phyloP scores from a whole-genome alignment of 805 yeast genomes.

The Saccharomycopsis sp. region DNA sequence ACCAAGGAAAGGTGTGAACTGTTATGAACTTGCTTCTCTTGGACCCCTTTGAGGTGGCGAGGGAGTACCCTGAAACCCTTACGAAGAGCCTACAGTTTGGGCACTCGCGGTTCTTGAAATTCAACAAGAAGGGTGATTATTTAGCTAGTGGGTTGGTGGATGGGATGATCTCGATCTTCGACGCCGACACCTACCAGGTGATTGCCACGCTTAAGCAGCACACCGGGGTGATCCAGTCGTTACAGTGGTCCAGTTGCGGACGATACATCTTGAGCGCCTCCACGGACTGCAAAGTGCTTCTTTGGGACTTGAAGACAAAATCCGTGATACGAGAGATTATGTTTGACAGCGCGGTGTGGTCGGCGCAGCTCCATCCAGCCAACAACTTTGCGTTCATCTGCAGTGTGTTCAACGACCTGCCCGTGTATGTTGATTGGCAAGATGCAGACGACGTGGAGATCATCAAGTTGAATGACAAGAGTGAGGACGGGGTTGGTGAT shows the following conservation, averaged over 20 bases:
- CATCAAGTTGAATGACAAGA: conserved; percentile 13
- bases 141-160: conserved; percentile 70
- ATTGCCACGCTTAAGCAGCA: conserved; percentile 56
- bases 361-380: conserved; percentile 46
- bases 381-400: conserved; percentile 44
- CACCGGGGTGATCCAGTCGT: conserved; percentile 59
- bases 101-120: conserved; percentile 57
- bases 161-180: conserved; percentile 68
- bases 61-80: conserved; percentile 84
- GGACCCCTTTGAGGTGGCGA: conserved; percentile 87
- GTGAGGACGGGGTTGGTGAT: conserved; percentile 10
- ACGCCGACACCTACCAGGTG: conserved; percentile 55
- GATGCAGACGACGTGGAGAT: conserved; percentile 23
- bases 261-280: conserved; percentile 59
- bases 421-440: conserved; percentile 40
- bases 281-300: conserved; percentile 71
- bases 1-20: too few species aligned
- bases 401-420: conserved; percentile 54
- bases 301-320: conserved; percentile 62
- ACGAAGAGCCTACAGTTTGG: conserved; percentile 61
- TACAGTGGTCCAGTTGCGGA: conserved; percentile 70
- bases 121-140: conserved; percentile 73
- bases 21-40: conserved; percentile 79
- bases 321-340: conserved; percentile 35
- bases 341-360: conserved; percentile 72